Conservation (phyloP, 2,329 filamentous ascomycete species). For the Arthroderma sp. region DNA sequence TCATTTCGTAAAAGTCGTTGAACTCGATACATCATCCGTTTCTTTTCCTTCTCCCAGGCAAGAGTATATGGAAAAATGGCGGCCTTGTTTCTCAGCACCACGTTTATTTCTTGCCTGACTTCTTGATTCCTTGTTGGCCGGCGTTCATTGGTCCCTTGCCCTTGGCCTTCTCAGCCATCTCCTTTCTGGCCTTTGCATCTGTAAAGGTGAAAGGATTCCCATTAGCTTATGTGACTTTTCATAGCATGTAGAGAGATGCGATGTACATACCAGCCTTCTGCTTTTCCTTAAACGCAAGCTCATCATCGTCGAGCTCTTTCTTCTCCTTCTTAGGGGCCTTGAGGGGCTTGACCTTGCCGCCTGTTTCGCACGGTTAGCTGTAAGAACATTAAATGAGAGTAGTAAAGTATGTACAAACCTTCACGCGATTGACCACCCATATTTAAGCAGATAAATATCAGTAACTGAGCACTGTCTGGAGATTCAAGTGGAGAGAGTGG, state of each 20-base stretch:
- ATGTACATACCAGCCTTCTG: conserved; percentile 59
- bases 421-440: conserved; percentile 59
- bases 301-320: conserved; percentile 77
- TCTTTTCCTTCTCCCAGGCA: too few species aligned
- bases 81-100: too few species aligned
- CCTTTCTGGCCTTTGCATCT: conserved; percentile 80
- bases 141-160: conserved; percentile 82
- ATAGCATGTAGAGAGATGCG: neutral
- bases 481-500: too few species aligned
- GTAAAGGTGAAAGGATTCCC: conserved; percentile 4
- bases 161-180: conserved; percentile 65
- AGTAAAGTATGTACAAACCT: conserved; percentile 31
- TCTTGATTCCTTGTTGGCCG: conserved; percentile 85
- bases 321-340: conserved; percentile 79
- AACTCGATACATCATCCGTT: too few species aligned
- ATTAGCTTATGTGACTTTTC: too few species aligned
- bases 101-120: conserved; percentile 86
- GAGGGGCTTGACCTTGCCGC: conserved; percentile 70
- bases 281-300: conserved; percentile 70
- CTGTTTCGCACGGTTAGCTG: conserved; percentile 29
- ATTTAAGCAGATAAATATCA: conserved; percentile 13
- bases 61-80: too few species aligned
- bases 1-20: too few species aligned
- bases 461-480: too few species aligned
- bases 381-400: neutral